Evolutionary conservation across 2,329 filamentous ascomycete species (phyloP).

Genomic region (Epichloe coenophiala): DNA sequence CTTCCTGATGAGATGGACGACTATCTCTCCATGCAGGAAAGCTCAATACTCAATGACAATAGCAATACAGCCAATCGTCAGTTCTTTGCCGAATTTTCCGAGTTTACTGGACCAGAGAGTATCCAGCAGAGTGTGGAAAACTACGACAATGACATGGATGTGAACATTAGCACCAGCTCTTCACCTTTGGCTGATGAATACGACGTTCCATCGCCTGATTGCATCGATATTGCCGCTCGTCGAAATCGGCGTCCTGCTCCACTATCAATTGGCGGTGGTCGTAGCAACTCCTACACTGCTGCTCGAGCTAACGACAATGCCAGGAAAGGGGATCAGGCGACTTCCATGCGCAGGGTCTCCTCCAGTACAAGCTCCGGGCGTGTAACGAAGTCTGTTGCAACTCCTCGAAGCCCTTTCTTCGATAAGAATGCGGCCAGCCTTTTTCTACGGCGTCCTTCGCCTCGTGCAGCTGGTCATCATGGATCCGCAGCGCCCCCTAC

Average conservation of each 20-base stretch:
- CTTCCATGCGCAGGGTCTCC: slow-evolving; percentile 39
- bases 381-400: slow-evolving; percentile 18
- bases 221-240: slow-evolving; percentile 40
- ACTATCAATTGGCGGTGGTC: slow-evolving; percentile 31
- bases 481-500: slow-evolving; percentile 33
- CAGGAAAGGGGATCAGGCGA: slow-evolving; percentile 29
- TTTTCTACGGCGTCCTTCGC: slow-evolving; percentile 29
- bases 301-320: slow-evolving; percentile 37
- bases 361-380: slow-evolving; percentile 32
- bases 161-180: background rate
- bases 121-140: background rate
- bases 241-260: slow-evolving; percentile 32
- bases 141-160: background rate
- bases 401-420: slow-evolving; percentile 25
- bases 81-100: slow-evolving; percentile 3
- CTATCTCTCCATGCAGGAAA: slow-evolving; percentile 8
- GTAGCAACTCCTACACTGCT: slow-evolving; percentile 27
- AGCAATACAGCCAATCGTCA: slow-evolving; percentile 2
- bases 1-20: slow-evolving; percentile 8
- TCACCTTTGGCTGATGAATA: slow-evolving; percentile 7
- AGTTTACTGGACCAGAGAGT: background rate
- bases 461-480: slow-evolving; percentile 23
- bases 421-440: slow-evolving; percentile 33
- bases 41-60: slow-evolving; percentile 4
- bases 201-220: slow-evolving; percentile 34